Percentiles rank a stretch among this genome's conserved stretches.
These are phyloP conservation scores for Chalciporus pseudorubinellus DNA, from an alignment of 768 basidiomycete species.

Conservation along the genomic window DNA sequence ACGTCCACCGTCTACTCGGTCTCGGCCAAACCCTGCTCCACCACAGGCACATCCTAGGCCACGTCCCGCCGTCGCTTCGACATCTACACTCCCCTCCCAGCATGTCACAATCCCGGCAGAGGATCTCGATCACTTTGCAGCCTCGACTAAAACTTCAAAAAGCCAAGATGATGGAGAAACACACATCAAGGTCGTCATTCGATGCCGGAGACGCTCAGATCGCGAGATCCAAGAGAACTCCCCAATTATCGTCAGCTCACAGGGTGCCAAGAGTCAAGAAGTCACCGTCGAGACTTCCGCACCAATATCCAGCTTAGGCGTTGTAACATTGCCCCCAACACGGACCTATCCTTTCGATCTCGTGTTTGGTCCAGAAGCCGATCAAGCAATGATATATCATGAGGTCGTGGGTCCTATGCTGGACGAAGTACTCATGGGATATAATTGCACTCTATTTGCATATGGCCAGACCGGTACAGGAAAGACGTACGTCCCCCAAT, in stretches of 20 bases:
- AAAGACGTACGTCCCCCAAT: conserved; percentile 75
- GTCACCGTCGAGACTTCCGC: conserved; percentile 78
- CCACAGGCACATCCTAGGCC: conserved; percentile 42
- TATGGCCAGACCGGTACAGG: conserved; percentile 99
- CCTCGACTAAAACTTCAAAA: conserved; percentile 28
- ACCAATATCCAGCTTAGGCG: conserved; percentile 67
- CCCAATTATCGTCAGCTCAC: conserved; percentile 79
- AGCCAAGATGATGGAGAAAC: conserved; percentile 54
- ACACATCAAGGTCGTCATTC: conserved; percentile 91
- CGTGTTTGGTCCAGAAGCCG: conserved; percentile 96
- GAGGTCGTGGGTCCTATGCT: conserved; percentile 93
- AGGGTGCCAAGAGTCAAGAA: conserved; percentile 71
- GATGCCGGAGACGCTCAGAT: conserved; percentile 83
- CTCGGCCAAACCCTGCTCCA: conserved; percentile 28
- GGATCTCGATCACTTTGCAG: conserved; percentile 23
- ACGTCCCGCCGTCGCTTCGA: conserved; percentile 48
- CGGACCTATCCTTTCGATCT: conserved; percentile 92
- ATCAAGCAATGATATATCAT: conserved; percentile 90
- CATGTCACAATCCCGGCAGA: conserved; percentile 26
- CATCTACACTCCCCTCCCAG: conserved; percentile 33
- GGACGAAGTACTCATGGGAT: conserved; percentile 90
- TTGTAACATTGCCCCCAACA: conserved; percentile 70
- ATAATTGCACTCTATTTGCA: conserved; percentile 96
- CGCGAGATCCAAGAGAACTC: conserved; percentile 84
- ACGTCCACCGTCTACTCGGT: conserved; percentile 51